phyloP scores from a whole-genome alignment of 2,329 filamentous ascomycete species.

The Tympanopsis confertula region DNA sequence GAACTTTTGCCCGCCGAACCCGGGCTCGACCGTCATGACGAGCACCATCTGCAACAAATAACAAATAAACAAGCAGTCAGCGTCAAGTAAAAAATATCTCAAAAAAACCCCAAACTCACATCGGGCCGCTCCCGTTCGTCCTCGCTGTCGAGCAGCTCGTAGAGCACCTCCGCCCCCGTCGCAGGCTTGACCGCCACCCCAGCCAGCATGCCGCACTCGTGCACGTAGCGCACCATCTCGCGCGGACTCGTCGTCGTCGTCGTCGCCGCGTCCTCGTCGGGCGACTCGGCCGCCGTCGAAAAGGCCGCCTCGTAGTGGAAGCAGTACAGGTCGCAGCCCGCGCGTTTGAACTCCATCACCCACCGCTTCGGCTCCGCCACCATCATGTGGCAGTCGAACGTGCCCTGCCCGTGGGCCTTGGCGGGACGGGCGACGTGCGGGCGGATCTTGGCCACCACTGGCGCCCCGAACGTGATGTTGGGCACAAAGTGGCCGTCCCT shows the following conservation, averaged over 20 bases:
- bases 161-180: slow-evolving; percentile 82
- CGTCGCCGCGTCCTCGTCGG: slow-evolving; percentile 53
- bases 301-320: slow-evolving; percentile 98
- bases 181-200: slow-evolving; percentile 93
- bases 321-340: slow-evolving; percentile 96
- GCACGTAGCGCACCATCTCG: slow-evolving; percentile 82
- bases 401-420: slow-evolving; percentile 64
- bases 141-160: slow-evolving; percentile 70
- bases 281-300: slow-evolving; percentile 73
- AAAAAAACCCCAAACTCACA: slow-evolving; percentile 42
- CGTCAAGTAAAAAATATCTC: not conserved
- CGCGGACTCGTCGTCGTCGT: slow-evolving; percentile 62
- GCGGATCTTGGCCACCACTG: slow-evolving; percentile 89
- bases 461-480: slow-evolving; percentile 93
- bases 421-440: slow-evolving; percentile 69
- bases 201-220: slow-evolving; percentile 75
- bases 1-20: slow-evolving; percentile 96
- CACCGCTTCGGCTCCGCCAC: slow-evolving; percentile 98
- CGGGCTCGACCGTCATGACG: slow-evolving; percentile 95
- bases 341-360: slow-evolving; percentile 88
- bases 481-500: slow-evolving; percentile 99
- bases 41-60: slow-evolving; percentile 71
- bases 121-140: slow-evolving; percentile 72
- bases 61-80: slow-evolving; percentile 1
- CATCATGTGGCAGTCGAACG: slow-evolving; percentile 99